A percentile compares a stretch with the other conserved stretches of the same genome.
Conservation (phyloP, 108 stramenopile species). For the Aurantiochytrium sp. region DNA sequence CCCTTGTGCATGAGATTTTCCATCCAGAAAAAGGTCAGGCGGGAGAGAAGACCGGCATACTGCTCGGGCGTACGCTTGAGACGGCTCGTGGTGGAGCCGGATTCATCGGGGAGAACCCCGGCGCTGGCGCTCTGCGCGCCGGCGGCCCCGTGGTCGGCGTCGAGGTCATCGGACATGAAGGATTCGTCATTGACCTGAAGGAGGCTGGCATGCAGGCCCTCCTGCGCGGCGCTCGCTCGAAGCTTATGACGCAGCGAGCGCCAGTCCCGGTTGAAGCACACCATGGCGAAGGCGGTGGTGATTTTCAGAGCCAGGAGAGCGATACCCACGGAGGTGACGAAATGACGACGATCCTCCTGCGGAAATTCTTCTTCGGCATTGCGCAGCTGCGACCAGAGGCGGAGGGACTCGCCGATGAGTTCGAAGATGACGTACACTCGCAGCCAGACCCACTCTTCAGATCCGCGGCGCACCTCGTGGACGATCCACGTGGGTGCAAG, state of each 20-base stretch:
- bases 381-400: background rate
- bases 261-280: conserved; percentile 15
- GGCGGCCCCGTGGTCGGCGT: background rate
- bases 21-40: conserved; percentile 23
- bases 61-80: conserved; percentile 14
- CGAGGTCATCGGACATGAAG: background rate
- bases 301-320: background rate
- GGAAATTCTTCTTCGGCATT: background rate
- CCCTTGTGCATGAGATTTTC: background rate
- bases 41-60: conserved; percentile 14
- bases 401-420: background rate
- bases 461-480: conserved; percentile 11
- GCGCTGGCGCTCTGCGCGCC: background rate
- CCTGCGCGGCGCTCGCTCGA: background rate
- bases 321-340: background rate
- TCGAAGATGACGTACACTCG: background rate
- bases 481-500: background rate
- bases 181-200: background rate
- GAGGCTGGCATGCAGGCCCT: background rate
- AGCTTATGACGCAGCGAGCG: background rate
- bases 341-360: background rate
- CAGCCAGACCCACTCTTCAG: background rate
- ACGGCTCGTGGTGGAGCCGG: background rate
- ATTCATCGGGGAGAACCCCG: background rate
- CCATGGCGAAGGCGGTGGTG: background rate